Evolutionary conservation across 345 rosid species (phyloP).

Genomic region (Populus deltoides): DNA sequence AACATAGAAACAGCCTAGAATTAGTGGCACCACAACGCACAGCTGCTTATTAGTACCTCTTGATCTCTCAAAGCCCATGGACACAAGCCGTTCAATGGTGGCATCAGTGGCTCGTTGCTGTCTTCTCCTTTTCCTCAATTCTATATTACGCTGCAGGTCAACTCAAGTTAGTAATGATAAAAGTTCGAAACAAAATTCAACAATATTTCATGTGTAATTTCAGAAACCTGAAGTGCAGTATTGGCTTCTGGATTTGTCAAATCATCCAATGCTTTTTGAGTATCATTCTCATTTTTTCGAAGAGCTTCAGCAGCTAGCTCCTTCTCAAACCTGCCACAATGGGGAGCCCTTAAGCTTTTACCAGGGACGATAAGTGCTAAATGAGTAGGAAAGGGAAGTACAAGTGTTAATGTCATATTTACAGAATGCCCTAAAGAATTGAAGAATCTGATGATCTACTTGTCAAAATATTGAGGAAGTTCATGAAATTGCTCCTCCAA

Average conservation of each 20-base stretch:
- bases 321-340: slow-evolving; percentile 67
- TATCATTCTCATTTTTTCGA: slow-evolving; percentile 80
- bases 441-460: not conserved
- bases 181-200: not conserved
- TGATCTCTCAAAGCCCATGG: slow-evolving; percentile 89
- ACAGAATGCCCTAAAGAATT: not conserved
- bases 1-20: not conserved
- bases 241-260: slow-evolving; percentile 70
- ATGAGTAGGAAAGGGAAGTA: not conserved
- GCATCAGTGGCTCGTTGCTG: slow-evolving; percentile 29
- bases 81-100: slow-evolving; percentile 55
- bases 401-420: not conserved
- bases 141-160: slow-evolving; percentile 53
- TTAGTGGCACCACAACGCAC: not conserved
- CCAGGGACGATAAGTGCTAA: not conserved
- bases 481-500: not conserved
- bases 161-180: slow-evolving; percentile 8
- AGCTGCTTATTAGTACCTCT: slow-evolving; percentile 40
- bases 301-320: slow-evolving; percentile 88
- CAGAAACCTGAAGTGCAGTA: slow-evolving; percentile 57
- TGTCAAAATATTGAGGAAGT: not conserved
- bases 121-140: slow-evolving; percentile 70
- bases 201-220: not conserved
- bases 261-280: slow-evolving; percentile 79
- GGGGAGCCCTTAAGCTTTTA: slow-evolving; percentile 4